Percentiles rank a stretch among this genome's conserved stretches.
These are phyloP conservation scores for Apiospora pterosperma DNA, from an alignment of 2,329 filamentous ascomycete species.

Conservation along the genomic window DNA sequence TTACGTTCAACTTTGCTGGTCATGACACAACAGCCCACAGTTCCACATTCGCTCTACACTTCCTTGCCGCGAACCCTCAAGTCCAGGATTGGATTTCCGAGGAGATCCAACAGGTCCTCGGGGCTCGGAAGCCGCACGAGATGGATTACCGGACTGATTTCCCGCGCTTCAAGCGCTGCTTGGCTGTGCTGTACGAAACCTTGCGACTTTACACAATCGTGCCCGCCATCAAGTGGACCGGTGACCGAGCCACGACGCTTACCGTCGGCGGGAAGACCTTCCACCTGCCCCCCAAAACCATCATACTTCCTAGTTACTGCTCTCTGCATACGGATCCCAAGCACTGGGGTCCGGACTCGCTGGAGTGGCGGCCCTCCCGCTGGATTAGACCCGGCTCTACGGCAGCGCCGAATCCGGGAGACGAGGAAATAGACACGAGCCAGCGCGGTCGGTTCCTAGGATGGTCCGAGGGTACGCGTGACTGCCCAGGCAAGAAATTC, in stretches of 20 bases:
- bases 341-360: slow-evolving; percentile 23
- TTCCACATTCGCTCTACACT: slow-evolving; percentile 36
- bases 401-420: background rate
- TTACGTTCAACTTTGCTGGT: slow-evolving; percentile 46
- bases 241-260: slow-evolving; percentile 10
- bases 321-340: slow-evolving; percentile 21
- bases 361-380: slow-evolving; percentile 21
- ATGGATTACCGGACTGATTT: slow-evolving; percentile 34
- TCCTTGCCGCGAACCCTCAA: slow-evolving; percentile 40
- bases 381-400: slow-evolving; percentile 14
- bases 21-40: slow-evolving; percentile 48
- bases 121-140: slow-evolving; percentile 14
- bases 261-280: slow-evolving; percentile 14
- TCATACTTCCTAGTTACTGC: slow-evolving; percentile 16
- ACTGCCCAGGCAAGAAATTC: slow-evolving; percentile 29
- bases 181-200: slow-evolving; percentile 38
- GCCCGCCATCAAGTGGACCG: slow-evolving; percentile 23
- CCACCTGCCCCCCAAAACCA: slow-evolving; percentile 17
- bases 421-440: slow-evolving; percentile 16
- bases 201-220: slow-evolving; percentile 37
- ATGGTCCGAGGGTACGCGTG: slow-evolving; percentile 28
- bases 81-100: slow-evolving; percentile 43
- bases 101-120: slow-evolving; percentile 29
- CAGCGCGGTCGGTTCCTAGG: slow-evolving; percentile 16
- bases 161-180: slow-evolving; percentile 36